Conservation (phyloP, 2,329 filamentous ascomycete genomes). For the Exutisphaerella laricina region DNA sequence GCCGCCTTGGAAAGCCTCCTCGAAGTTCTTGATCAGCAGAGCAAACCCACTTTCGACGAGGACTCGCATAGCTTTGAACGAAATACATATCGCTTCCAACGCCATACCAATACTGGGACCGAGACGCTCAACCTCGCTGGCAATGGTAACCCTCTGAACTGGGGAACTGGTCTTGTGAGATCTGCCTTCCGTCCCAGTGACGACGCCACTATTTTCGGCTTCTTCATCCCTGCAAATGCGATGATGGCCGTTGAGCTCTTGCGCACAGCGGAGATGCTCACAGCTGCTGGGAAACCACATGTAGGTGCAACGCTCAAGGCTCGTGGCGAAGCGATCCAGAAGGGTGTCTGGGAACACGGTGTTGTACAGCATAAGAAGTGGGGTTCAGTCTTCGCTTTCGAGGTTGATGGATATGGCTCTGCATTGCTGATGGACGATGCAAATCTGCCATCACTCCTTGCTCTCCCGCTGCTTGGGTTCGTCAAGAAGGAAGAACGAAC, state of each 20-base stretch:
- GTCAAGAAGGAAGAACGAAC: slow-evolving; percentile 57
- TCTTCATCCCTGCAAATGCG: slow-evolving; percentile 91
- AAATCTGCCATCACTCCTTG: slow-evolving; percentile 75
- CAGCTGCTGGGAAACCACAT: slow-evolving; percentile 50
- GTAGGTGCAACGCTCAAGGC: slow-evolving; percentile 47
- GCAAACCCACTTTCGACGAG: slow-evolving; percentile 70
- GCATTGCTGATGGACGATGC: slow-evolving; percentile 84
- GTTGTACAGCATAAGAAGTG: slow-evolving; percentile 70
- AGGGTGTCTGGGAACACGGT: slow-evolving; percentile 79
- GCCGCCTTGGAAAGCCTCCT: slow-evolving; percentile 70
- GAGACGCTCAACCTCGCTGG: slow-evolving; percentile 81
- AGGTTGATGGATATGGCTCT: slow-evolving; percentile 82
- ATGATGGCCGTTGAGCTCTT: slow-evolving; percentile 90
- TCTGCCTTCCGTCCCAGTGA: slow-evolving; percentile 94
- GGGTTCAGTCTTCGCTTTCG: slow-evolving; percentile 76
- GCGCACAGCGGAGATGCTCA: slow-evolving; percentile 66
- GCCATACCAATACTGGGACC: slow-evolving; percentile 72
- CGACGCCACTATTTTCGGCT: slow-evolving; percentile 89
- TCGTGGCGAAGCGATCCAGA: slow-evolving; percentile 60
- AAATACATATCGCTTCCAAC: slow-evolving; percentile 84
- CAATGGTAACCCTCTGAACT: slow-evolving; percentile 84
- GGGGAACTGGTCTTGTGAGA: slow-evolving; percentile 75
- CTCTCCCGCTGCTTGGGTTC: slow-evolving; percentile 74
- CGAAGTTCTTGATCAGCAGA: slow-evolving; percentile 69
- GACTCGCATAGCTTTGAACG: slow-evolving; percentile 57